phyloP scores from a whole-genome alignment of 164 flowering plant genomes.

The Umbilicus rupestris region DNA sequence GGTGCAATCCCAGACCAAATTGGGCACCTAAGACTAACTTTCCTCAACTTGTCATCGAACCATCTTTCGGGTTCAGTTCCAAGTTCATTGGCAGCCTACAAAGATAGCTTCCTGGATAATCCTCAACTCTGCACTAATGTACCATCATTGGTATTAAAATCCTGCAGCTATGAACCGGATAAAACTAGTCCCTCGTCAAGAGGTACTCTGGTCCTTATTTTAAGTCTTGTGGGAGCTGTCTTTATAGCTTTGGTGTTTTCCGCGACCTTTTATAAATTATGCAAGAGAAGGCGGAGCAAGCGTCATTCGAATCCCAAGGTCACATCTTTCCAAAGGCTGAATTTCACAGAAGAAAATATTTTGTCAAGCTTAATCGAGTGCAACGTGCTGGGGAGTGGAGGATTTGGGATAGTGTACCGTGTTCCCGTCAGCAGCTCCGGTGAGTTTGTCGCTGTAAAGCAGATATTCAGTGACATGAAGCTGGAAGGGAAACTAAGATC shows the following conservation, averaged over 20 bases:
- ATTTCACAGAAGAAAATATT: conserved; percentile 44
- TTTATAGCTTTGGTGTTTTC: conserved; percentile 11
- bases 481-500: conserved; percentile 37
- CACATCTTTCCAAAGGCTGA: conserved; percentile 61
- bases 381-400: conserved; percentile 71
- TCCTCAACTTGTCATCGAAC: conserved; percentile 66
- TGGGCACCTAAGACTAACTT: conserved; percentile 24
- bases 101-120: conserved; percentile 58
- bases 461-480: conserved; percentile 40
- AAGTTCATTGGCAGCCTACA: conserved; percentile 31
- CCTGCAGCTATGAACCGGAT: conserved; percentile 19
- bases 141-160: conserved; percentile 18
- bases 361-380: conserved; percentile 41
- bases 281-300: conserved; percentile 20
- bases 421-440: conserved; percentile 20
- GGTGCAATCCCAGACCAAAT: conserved; percentile 59
- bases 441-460: conserved; percentile 65
- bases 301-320: conserved; percentile 46
- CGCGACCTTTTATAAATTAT: background rate
- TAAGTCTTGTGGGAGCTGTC: conserved; percentile 14
- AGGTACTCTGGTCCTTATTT: conserved; percentile 19
- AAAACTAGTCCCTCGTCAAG: conserved; percentile 23
- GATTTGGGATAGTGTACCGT: conserved; percentile 72
- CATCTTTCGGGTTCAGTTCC: conserved; percentile 58
- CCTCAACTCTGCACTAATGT: conserved; percentile 41